Percentiles rank a stretch among this genome's conserved stretches.
Evolutionary conservation across 768 basidiomycete genomes (phyloP).

Genomic region (Leccinum disarticulatum): DNA sequence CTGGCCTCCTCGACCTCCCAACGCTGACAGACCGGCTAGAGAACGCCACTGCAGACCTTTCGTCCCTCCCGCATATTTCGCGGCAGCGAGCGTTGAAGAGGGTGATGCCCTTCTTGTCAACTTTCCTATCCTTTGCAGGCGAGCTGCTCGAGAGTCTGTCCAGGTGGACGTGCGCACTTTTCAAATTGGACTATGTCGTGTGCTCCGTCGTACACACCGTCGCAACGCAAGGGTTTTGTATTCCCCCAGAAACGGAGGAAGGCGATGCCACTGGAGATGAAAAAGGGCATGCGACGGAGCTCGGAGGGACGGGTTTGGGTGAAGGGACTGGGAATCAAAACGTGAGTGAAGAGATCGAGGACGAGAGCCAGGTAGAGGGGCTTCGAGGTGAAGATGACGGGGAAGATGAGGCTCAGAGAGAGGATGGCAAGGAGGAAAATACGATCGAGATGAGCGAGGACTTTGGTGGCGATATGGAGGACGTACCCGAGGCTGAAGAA

Average conservation of each 20-base stretch:
- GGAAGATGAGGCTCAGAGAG: conserved; percentile 30
- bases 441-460: conserved; percentile 92
- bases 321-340: conserved; percentile 84
- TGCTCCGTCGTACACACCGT: conserved; percentile 72
- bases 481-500: conserved; percentile 61
- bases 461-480: conserved; percentile 83
- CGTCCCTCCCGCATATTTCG: conserved; percentile 31
- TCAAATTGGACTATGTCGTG: conserved; percentile 83
- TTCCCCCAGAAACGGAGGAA: conserved; percentile 74
- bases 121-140: conserved; percentile 56
- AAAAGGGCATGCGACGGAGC: conserved; percentile 37
- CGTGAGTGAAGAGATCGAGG: conserved; percentile 92
- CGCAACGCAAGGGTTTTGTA: conserved; percentile 88
- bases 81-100: conserved; percentile 41
- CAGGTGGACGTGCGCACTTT: conserved; percentile 70
- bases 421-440: conserved; percentile 55
- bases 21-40: conserved; percentile 43
- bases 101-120: conserved; percentile 73
- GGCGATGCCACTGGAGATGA: conserved; percentile 48
- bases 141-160: conserved; percentile 56
- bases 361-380: conserved; percentile 96
- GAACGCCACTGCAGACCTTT: conserved; percentile 39
- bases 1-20: conserved; percentile 48
- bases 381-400: conserved; percentile 65
- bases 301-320: conserved; percentile 84